phyloP scores from a whole-genome alignment of 306 rosid species.

The Castanea sativa region DNA sequence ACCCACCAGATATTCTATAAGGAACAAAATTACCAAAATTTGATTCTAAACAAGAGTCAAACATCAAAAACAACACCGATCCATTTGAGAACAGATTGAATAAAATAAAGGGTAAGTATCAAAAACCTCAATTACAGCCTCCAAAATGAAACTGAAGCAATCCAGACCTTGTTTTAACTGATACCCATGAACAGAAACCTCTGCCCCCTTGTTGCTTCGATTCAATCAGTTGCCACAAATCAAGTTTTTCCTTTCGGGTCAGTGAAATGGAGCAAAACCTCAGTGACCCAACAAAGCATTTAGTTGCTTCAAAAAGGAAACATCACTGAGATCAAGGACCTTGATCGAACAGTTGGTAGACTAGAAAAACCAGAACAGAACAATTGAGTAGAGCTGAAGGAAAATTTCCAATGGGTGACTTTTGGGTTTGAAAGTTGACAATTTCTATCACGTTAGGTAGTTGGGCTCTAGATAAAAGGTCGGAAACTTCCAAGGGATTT shows the following conservation, averaged over 20 bases:
- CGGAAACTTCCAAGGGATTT: slow-evolving; percentile 10
- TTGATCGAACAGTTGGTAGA: slow-evolving; percentile 27
- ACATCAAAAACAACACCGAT: slow-evolving; percentile 12
- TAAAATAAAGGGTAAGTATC: slow-evolving; percentile 21
- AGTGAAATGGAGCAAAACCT: slow-evolving; percentile 25
- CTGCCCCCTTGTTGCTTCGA: slow-evolving; percentile 14
- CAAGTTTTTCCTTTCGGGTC: not conserved
- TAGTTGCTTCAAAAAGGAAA: not conserved
- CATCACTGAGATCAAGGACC: slow-evolving; percentile 12
- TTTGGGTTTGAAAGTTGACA: not conserved
- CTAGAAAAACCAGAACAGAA: slow-evolving; percentile 2
- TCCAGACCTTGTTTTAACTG: slow-evolving; percentile 28
- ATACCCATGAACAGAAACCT: slow-evolving; percentile 25
- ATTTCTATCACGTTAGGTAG: not conserved
- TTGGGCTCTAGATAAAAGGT: slow-evolving; percentile 2
- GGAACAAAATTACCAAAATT: slow-evolving; percentile 5
- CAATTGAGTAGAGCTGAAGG: not conserved
- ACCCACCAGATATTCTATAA: not conserved
- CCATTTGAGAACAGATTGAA: slow-evolving; percentile 25
- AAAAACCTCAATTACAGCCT: slow-evolving; percentile 41
- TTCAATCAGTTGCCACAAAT: slow-evolving; percentile 17
- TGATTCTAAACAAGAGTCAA: not conserved
- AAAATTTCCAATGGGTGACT: slow-evolving; percentile 14
- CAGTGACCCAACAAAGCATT: slow-evolving; percentile 2
- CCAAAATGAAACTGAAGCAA: slow-evolving; percentile 33